phyloP scores from a whole-genome alignment of 768 basidiomycete species.

The Phlegmacium glaucopus region DNA sequence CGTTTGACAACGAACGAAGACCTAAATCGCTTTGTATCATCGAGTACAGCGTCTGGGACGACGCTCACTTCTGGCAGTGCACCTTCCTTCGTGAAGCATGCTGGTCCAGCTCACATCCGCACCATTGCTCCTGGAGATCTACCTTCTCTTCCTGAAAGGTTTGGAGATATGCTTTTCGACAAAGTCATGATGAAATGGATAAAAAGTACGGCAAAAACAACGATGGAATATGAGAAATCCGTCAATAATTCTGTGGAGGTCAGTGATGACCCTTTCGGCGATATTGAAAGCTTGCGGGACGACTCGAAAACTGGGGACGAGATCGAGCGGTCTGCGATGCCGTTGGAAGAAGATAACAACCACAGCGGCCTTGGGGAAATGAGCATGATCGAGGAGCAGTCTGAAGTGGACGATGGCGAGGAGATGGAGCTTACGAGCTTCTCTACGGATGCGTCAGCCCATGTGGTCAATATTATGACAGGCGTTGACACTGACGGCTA shows the following conservation, averaged over 20 bases:
- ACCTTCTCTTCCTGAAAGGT: slow-evolving; percentile 66
- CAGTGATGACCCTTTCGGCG: slow-evolving; percentile 89
- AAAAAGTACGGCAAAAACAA: slow-evolving; percentile 45
- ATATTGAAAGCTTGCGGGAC: slow-evolving; percentile 82
- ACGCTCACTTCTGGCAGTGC: slow-evolving; percentile 70
- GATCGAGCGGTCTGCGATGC: slow-evolving; percentile 14
- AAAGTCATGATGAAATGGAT: slow-evolving; percentile 84
- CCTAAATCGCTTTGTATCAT: slow-evolving; percentile 86
- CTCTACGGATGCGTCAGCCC: slow-evolving; percentile 63
- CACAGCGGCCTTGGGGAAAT: slow-evolving; percentile 27
- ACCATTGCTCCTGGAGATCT: slow-evolving; percentile 82
- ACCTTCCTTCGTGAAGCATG: slow-evolving; percentile 81
- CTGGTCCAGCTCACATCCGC: slow-evolving; percentile 74
- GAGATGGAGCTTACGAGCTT: slow-evolving; percentile 70
- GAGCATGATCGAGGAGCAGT: slow-evolving; percentile 47
- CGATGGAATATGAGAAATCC: slow-evolving; percentile 24
- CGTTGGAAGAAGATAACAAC: slow-evolving; percentile 2
- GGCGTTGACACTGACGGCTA: slow-evolving; percentile 38
- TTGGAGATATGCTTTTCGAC: slow-evolving; percentile 90
- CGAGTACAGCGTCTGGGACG: slow-evolving; percentile 78
- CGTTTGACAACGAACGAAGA: slow-evolving; percentile 61
- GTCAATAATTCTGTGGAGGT: slow-evolving; percentile 37
- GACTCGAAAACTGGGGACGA: slow-evolving; percentile 43
- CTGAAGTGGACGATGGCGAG: slow-evolving; percentile 58
- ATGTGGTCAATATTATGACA: slow-evolving; percentile 49